These are phyloP conservation scores for Populus tremula DNA, from an alignment of 345 rosid genomes.

Conservation along the genomic window DNA sequence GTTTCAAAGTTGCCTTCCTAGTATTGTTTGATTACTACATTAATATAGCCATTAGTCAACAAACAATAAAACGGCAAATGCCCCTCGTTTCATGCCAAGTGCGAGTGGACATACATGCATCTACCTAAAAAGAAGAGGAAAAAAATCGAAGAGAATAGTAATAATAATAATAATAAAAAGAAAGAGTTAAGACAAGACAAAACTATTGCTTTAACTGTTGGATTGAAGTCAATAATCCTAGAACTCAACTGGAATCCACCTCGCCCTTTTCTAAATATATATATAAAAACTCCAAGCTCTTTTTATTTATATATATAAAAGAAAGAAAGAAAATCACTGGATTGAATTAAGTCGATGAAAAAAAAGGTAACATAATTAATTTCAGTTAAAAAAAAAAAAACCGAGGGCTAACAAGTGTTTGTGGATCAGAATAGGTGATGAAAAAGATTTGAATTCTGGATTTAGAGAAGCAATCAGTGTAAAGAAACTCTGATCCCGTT, in stretches of 20 bases:
- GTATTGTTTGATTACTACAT: background rate
- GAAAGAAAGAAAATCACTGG: background rate
- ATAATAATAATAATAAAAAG: background rate
- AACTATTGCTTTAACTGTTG: background rate
- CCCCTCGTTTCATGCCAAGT: background rate
- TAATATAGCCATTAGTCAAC: background rate
- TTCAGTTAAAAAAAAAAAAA: no score
- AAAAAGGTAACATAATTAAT: background rate
- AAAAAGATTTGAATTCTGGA: background rate
- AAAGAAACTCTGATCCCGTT: no score
- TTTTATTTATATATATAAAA: no score
- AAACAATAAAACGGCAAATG: background rate
- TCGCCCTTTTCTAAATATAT: background rate
- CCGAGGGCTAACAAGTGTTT: background rate
- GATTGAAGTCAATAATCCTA: background rate
- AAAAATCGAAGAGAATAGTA: background rate
- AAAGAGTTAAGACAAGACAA: background rate
- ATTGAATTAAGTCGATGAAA: background rate
- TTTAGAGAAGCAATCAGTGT: no score
- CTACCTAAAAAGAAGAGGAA: background rate
- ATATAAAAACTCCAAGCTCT: no score
- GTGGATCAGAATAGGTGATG: background rate
- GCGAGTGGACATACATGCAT: background rate
- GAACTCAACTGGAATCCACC: background rate
- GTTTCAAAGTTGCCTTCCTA: conserved; percentile 19